Evolutionary conservation across 169 alveolate species (phyloP).

Genomic region (Besnoitia besnoiti): DNA sequence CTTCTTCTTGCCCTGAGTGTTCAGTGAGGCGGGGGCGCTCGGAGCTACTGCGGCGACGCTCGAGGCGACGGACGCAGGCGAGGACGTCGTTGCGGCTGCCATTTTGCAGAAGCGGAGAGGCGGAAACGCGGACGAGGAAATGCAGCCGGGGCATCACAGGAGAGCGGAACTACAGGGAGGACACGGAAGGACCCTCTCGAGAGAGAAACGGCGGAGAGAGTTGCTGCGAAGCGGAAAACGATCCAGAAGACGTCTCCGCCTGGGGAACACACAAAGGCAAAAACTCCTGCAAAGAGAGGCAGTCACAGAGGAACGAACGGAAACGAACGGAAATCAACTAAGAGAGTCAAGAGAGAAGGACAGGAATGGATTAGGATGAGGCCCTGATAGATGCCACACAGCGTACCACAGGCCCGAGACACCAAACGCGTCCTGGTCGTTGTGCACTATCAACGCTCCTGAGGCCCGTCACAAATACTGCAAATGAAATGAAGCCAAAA

Average conservation of each 20-base stretch:
- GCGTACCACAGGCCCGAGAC: too few species aligned
- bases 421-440: too few species aligned
- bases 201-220: too few species aligned
- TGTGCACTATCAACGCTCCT: too few species aligned
- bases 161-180: background rate
- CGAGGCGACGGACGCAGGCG: background rate
- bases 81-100: background rate
- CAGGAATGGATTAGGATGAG: too few species aligned
- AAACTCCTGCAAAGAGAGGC: background rate
- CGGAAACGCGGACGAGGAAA: background rate
- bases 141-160: background rate
- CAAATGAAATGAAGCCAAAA: too few species aligned
- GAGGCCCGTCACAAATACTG: too few species aligned
- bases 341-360: background rate
- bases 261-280: background rate
- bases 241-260: too few species aligned
- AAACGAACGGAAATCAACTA: background rate
- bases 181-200: background rate
- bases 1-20: slow-evolving; percentile 23
- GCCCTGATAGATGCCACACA: too few species aligned
- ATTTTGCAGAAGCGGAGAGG: background rate
- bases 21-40: too few species aligned
- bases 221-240: too few species aligned
- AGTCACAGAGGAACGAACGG: background rate
- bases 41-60: background rate